phyloP scores from a whole-genome alignment of 331 rosid genomes.

The Acacia concinna region DNA sequence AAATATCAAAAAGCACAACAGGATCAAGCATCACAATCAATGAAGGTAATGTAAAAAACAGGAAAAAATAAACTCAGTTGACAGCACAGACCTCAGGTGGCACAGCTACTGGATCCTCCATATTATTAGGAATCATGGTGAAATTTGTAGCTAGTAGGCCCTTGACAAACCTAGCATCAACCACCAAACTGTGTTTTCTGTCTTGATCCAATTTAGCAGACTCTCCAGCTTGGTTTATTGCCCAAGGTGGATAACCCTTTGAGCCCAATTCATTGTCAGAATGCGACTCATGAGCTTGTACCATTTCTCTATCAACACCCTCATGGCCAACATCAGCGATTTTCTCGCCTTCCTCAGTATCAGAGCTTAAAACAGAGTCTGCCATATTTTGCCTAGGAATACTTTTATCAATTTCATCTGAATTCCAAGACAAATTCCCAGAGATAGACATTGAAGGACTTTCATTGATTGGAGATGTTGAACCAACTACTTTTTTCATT shows the following conservation, averaged over 20 bases:
- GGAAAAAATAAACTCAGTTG: slow-evolving; percentile 17
- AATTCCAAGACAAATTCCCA: slow-evolving; percentile 41
- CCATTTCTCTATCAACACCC: slow-evolving; percentile 39
- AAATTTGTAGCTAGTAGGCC: slow-evolving; percentile 42
- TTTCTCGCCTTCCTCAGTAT: slow-evolving; percentile 62
- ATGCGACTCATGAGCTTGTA: slow-evolving; percentile 53
- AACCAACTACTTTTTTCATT: slow-evolving; percentile 70
- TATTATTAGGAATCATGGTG: slow-evolving; percentile 36
- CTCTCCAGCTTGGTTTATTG: slow-evolving; percentile 45
- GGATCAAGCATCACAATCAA: slow-evolving; percentile 11
- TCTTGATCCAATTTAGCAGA: slow-evolving; percentile 43
- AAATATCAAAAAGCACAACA: not conserved
- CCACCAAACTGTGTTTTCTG: slow-evolving; percentile 39
- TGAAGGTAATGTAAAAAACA: slow-evolving; percentile 3
- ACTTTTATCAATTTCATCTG: slow-evolving; percentile 51
- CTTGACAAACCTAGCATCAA: slow-evolving; percentile 45
- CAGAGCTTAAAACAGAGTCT: slow-evolving; percentile 62
- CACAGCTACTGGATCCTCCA: slow-evolving; percentile 70
- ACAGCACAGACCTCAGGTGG: slow-evolving; percentile 87
- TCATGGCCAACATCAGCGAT: slow-evolving; percentile 35
- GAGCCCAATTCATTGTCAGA: slow-evolving; percentile 77
- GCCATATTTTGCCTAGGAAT: slow-evolving; percentile 42
- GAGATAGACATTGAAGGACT: slow-evolving; percentile 38
- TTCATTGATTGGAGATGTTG: slow-evolving; percentile 51
- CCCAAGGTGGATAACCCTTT: slow-evolving; percentile 54